These are phyloP conservation scores for Trichoderma parareesei DNA, from an alignment of 495 filamentous ascomycete species.

Conservation along the genomic window DNA sequence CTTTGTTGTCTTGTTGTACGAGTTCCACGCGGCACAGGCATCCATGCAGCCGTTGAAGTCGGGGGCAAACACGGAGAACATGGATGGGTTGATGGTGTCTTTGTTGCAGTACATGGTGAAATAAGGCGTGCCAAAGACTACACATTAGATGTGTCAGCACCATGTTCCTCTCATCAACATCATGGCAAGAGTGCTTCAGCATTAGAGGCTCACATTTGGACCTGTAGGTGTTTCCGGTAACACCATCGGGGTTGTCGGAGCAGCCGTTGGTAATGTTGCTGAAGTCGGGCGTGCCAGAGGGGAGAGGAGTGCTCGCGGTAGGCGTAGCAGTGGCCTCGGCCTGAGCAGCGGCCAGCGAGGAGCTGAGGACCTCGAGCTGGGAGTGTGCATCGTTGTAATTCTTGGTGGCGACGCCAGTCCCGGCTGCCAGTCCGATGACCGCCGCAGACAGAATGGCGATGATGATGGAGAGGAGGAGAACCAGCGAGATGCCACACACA, in stretches of 20 bases:
- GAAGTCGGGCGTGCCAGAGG: conserved; percentile 13
- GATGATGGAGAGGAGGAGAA: conserved; percentile 33
- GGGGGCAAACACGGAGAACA: conserved; percentile 31
- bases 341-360: conserved; percentile 13
- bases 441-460: conserved; percentile 32
- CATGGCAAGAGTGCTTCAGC: background rate
- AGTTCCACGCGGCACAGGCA: conserved; percentile 35
- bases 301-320: conserved; percentile 14
- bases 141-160: background rate
- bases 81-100: conserved; percentile 24
- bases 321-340: conserved; percentile 15
- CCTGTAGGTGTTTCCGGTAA: conserved; percentile 24
- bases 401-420: conserved; percentile 32
- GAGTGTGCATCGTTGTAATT: conserved; percentile 30
- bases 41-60: conserved; percentile 40
- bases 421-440: conserved; percentile 36
- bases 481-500: conserved; percentile 15
- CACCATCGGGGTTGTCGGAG: conserved; percentile 20
- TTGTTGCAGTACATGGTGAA: conserved; percentile 35
- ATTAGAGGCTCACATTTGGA: conserved; percentile 13
- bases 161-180: background rate
- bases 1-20: conserved; percentile 26
- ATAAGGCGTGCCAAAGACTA: conserved; percentile 25
- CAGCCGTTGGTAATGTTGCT: conserved; percentile 30
- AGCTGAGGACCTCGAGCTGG: conserved; percentile 20